These are phyloP conservation scores for Vigna trinervia DNA, from an alignment of 306 rosid genomes.

Conservation along the genomic window DNA sequence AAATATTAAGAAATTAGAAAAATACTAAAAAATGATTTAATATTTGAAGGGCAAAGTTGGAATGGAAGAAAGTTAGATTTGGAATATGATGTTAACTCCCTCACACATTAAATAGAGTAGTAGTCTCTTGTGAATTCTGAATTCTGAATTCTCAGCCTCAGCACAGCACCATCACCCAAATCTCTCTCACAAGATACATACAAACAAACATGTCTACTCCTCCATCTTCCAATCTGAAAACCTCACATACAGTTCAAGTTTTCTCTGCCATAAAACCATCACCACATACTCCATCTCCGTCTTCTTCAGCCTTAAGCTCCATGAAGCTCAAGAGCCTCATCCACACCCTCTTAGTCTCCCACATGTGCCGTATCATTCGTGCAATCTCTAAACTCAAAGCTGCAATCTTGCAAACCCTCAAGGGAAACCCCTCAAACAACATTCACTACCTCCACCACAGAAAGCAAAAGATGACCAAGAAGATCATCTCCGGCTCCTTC, in stretches of 20 bases:
- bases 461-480: constrained; percentile 40
- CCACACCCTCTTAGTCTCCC: constrained; percentile 69
- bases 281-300: neutral
- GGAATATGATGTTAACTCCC: constrained; percentile 36
- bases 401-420: constrained; percentile 42
- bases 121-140: no score
- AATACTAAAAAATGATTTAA: no score
- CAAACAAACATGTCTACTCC: constrained; percentile 55
- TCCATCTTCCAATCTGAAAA: constrained; percentile 40
- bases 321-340: constrained; percentile 66
- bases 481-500: constrained; percentile 76
- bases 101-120: neutral
- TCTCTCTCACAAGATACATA: neutral
- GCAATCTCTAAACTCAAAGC: constrained; percentile 65
- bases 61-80: constrained; percentile 47
- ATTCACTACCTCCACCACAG: constrained; percentile 7
- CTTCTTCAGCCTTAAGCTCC: constrained; percentile 55
- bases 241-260: constrained; percentile 56
- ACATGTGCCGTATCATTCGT: constrained; percentile 60
- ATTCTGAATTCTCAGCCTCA: neutral
- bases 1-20: no score
- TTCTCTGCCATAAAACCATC: constrained; percentile 52
- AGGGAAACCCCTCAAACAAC: constrained; percentile 46
- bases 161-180: neutral
- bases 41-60: constrained; percentile 59